A percentile compares a stretch with the other conserved stretches of the same genome.
Evolutionary conservation across 2,329 filamentous ascomycete species (phyloP).

Genomic region (Fusarium compactum): DNA sequence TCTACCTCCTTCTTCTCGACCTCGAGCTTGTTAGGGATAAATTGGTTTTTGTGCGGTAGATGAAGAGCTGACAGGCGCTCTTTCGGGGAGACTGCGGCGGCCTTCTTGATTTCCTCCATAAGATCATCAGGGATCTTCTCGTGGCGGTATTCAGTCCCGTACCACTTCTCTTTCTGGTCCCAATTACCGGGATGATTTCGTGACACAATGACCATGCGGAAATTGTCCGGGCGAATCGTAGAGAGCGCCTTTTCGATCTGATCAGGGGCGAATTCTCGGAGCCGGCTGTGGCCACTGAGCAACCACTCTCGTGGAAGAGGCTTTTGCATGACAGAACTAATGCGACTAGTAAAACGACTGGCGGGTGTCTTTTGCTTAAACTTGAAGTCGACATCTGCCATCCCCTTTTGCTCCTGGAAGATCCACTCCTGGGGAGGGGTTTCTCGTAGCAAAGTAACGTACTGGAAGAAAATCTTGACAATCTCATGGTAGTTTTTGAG

Average conservation of each 20-base stretch:
- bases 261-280: conserved; percentile 84
- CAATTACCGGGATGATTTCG: conserved; percentile 86
- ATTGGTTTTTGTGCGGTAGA: conserved; percentile 93
- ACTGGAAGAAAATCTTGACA: conserved; percentile 87
- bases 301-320: conserved; percentile 88
- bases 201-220: conserved; percentile 85
- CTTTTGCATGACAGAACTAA: conserved; percentile 91
- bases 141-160: conserved; percentile 91
- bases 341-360: conserved; percentile 86
- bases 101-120: conserved; percentile 75
- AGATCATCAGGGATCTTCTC: conserved; percentile 84
- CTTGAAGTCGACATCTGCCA: conserved; percentile 93
- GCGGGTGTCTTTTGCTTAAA: conserved; percentile 94
- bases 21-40: conserved; percentile 91
- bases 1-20: conserved; percentile 94
- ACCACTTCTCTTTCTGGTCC: conserved; percentile 95
- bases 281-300: conserved; percentile 80
- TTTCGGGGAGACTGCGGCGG: conserved; percentile 67
- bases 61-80: conserved; percentile 79
- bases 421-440: conserved; percentile 90
- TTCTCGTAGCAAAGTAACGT: conserved; percentile 87
- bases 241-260: conserved; percentile 79
- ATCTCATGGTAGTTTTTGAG: conserved; percentile 85
- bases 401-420: conserved; percentile 88
- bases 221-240: conserved; percentile 86